A percentile compares a stretch with the other conserved stretches of the same genome.
phyloP scores from a whole-genome alignment of 2,329 filamentous ascomycete species.

The Knufia fluminis region DNA sequence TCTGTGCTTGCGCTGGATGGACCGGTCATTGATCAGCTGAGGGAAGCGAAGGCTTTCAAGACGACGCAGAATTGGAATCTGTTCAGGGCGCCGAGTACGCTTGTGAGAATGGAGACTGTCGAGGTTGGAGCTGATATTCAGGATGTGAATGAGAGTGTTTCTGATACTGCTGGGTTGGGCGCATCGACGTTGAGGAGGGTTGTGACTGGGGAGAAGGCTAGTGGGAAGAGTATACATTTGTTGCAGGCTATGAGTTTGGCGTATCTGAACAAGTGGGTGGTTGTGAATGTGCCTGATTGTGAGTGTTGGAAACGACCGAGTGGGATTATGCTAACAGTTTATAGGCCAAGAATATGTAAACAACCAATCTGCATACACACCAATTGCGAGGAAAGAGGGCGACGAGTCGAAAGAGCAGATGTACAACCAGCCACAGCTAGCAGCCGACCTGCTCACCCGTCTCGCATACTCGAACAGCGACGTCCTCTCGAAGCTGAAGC shows the following conservation, averaged over 20 bases:
- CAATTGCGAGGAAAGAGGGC: conserved; percentile 39
- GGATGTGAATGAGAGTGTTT: conserved; percentile 36
- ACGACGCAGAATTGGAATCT: conserved; percentile 76
- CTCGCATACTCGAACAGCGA: conserved; percentile 63
- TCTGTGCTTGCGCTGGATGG: conserved; percentile 59
- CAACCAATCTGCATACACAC: conserved; percentile 70
- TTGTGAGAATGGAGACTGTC: conserved; percentile 71
- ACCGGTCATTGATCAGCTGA: conserved; percentile 65
- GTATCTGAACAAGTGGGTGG: conserved; percentile 75
- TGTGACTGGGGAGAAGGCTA: conserved; percentile 61
- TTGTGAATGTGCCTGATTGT: conserved; percentile 87
- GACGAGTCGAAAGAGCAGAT: conserved; percentile 32
- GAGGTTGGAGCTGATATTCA: conserved; percentile 58
- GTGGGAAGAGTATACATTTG: conserved; percentile 80
- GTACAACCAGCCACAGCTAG: conserved; percentile 74
- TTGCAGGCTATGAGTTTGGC: conserved; percentile 77
- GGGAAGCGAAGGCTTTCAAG: conserved; percentile 85
- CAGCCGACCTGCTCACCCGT: conserved; percentile 61
- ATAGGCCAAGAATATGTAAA: conserved; percentile 71
- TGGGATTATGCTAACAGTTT: background rate
- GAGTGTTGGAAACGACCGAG: conserved; percentile 31
- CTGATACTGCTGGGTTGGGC: conserved; percentile 27
- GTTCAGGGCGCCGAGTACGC: conserved; percentile 69
- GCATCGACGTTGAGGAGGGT: conserved; percentile 46
- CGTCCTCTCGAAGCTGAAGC: conserved; percentile 47